Conservation (phyloP, 306 rosid genomes). For the Medicago ruthenica region DNA sequence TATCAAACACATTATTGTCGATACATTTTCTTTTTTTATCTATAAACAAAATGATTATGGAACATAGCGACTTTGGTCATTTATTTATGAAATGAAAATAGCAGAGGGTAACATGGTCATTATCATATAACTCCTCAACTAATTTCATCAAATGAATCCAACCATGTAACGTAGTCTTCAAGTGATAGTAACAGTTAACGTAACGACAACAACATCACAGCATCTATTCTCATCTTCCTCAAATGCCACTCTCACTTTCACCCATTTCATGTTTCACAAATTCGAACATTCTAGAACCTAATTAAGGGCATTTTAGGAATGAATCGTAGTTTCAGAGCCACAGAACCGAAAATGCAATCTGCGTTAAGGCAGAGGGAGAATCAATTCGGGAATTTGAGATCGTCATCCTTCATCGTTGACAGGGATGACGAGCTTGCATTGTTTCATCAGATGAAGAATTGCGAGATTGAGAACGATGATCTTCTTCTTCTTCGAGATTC, state of each 20-base stretch:
- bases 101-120: constrained; percentile 67
- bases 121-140: constrained; percentile 39
- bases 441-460: constrained; percentile 83
- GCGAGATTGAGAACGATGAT: constrained; percentile 83
- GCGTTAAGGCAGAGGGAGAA: constrained; percentile 68
- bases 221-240: constrained; percentile 25
- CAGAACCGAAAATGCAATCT: constrained; percentile 76
- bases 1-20: too few relatives aligned
- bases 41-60: too few relatives aligned
- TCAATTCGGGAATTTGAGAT: constrained; percentile 55
- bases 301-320: constrained; percentile 48
- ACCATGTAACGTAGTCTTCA: constrained; percentile 69
- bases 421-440: constrained; percentile 90
- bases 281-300: constrained; percentile 35
- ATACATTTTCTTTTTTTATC: too few relatives aligned
- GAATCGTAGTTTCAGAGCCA: constrained; percentile 96
- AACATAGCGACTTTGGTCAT: too few relatives aligned
- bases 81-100: too few relatives aligned
- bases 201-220: constrained; percentile 42
- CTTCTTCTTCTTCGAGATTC: constrained; percentile 68
- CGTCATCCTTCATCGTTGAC: constrained; percentile 54
- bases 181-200: constrained; percentile 67
- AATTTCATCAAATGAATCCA: constrained; percentile 50
- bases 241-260: constrained; percentile 51
- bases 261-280: neutral